A percentile compares a stretch with the other conserved stretches of the same genome.
These are phyloP conservation scores for Pholiota conissans DNA, from an alignment of 768 basidiomycete species.

Conservation along the genomic window DNA sequence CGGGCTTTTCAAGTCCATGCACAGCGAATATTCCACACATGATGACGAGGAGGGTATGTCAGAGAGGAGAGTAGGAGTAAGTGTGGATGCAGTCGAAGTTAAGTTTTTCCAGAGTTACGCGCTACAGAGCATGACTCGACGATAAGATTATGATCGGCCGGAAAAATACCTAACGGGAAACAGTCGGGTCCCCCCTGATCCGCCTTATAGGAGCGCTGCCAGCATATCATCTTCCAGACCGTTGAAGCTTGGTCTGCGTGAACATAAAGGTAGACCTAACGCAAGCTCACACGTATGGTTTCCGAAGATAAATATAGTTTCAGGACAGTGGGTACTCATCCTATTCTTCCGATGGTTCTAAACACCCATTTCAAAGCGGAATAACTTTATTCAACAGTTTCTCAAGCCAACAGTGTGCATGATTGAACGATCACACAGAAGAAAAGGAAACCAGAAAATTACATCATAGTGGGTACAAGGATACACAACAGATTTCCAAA, in stretches of 20 bases:
- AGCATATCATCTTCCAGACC: neutral
- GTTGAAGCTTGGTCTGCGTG: neutral
- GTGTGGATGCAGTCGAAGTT: neutral
- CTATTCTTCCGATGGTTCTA: too few relatives aligned
- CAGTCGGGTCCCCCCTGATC: conserved; percentile 16
- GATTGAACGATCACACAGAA: too few relatives aligned
- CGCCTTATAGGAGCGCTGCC: neutral
- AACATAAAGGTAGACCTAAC: neutral
- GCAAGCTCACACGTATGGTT: neutral
- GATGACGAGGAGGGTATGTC: conserved; percentile 13
- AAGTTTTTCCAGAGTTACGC: conserved; percentile 16
- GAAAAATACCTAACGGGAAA: neutral
- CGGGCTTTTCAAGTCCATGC: conserved; percentile 76
- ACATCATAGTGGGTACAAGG: too few relatives aligned
- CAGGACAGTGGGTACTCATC: neutral
- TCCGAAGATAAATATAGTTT: neutral
- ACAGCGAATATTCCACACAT: conserved; percentile 96
- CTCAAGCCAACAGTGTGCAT: too few relatives aligned
- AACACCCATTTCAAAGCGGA: too few relatives aligned
- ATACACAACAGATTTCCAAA: too few relatives aligned
- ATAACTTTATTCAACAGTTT: too few relatives aligned
- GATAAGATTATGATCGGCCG: conserved; percentile 25
- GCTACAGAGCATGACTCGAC: conserved; percentile 21
- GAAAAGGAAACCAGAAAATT: too few relatives aligned
- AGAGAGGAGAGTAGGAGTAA: conserved; percentile 9